Conservation (phyloP, 306 rosid genomes). For the Gillenia trifoliata region DNA sequence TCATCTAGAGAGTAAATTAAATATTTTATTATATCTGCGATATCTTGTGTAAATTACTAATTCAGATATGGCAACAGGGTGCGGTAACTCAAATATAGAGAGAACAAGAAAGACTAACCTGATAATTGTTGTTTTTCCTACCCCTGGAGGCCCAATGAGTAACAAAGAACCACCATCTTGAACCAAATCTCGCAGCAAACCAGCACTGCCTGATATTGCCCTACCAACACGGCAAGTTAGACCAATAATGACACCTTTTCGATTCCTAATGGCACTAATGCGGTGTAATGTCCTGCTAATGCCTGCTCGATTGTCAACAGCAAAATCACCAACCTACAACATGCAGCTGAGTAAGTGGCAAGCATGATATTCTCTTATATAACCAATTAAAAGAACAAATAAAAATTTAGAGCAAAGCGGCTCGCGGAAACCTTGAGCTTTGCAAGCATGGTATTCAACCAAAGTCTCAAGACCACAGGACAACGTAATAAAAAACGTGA, state of each 20-base stretch:
- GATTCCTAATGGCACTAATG: conserved; percentile 89
- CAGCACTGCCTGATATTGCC: conserved; percentile 84
- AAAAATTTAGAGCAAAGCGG: not conserved
- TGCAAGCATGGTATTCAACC: not conserved
- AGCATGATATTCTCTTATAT: not conserved
- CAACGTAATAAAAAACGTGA: not conserved
- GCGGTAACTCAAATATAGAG: conserved; percentile 7
- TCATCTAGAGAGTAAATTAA: not conserved
- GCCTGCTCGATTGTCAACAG: conserved; percentile 87
- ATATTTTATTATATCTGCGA: not conserved
- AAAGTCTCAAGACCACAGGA: not conserved
- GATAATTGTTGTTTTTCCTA: conserved; percentile 92
- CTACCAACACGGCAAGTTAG: conserved; percentile 94
- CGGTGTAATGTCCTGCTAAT: conserved; percentile 93
- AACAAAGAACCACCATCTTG: conserved; percentile 86
- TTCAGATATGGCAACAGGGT: not conserved
- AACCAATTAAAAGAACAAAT: not conserved
- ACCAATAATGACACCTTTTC: conserved; percentile 84
- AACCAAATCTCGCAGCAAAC: conserved; percentile 76
- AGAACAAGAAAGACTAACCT: conserved; percentile 43
- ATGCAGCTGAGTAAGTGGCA: conserved; percentile 20
- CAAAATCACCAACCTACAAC: conserved; percentile 89
- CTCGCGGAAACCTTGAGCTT: not conserved
- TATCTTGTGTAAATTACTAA: not conserved
- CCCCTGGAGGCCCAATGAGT: conserved; percentile 98